Evolutionary conservation across 2,329 filamentous ascomycete genomes (phyloP).

Genomic region (Cryphonectria naterciae): DNA sequence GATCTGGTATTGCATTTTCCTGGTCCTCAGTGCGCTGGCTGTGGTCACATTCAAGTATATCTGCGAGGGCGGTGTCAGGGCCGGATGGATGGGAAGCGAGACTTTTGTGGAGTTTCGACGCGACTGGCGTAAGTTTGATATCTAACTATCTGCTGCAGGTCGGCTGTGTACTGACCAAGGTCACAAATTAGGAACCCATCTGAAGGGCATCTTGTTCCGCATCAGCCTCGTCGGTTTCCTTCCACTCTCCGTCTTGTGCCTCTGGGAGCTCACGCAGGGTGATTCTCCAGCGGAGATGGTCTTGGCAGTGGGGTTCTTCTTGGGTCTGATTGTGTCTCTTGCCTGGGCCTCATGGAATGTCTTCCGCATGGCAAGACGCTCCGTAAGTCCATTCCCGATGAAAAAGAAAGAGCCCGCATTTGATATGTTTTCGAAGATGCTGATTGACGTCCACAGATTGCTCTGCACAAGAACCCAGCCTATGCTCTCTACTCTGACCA

Average conservation of each 20-base stretch:
- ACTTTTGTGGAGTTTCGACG: conserved; percentile 87
- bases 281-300: conserved; percentile 82
- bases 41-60: conserved; percentile 76
- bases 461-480: conserved; percentile 87
- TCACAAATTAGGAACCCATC: conserved; percentile 32
- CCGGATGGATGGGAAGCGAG: conserved; percentile 75
- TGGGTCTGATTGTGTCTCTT: conserved; percentile 74
- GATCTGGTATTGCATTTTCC: conserved; percentile 79
- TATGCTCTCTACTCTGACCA: conserved; percentile 91
- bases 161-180: background rate
- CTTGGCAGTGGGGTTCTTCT: conserved; percentile 77
- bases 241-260: conserved; percentile 80
- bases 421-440: background rate
- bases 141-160: background rate
- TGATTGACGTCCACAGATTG: conserved; percentile 41
- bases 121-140: conserved; percentile 66
- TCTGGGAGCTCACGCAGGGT: conserved; percentile 80
- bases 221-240: conserved; percentile 83
- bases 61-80: conserved; percentile 72
- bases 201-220: conserved; percentile 86
- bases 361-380: conserved; percentile 78
- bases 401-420: background rate
- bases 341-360: conserved; percentile 83
- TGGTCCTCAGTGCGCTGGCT: conserved; percentile 69
- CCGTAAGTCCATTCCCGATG: conserved; percentile 42